phyloP scores from a whole-genome alignment of 441 rosid species.

The Kokia cookei region DNA sequence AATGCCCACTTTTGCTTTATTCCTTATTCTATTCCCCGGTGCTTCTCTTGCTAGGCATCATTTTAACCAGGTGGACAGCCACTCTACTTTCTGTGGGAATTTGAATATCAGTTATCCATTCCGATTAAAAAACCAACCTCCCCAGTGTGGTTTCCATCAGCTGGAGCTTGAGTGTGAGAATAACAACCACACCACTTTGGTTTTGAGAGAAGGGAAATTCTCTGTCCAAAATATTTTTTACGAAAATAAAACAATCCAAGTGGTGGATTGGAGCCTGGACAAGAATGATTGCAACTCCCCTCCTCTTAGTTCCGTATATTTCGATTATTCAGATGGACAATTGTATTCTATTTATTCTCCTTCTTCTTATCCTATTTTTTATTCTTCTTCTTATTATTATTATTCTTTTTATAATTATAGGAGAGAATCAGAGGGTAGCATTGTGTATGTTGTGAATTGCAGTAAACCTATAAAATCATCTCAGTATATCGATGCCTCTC shows the following conservation, averaged over 20 bases:
- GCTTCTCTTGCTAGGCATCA: not conserved
- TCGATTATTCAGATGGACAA: too few species aligned
- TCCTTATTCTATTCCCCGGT: not conserved
- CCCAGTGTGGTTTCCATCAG: not conserved
- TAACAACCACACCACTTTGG: not conserved
- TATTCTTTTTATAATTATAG: too few species aligned
- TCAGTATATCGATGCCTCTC: too few species aligned
- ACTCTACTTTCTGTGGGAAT: not conserved
- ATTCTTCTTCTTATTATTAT: too few species aligned
- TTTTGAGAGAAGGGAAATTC: not conserved
- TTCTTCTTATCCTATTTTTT: too few species aligned
- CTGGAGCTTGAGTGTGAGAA: not conserved
- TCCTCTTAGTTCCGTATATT: not conserved
- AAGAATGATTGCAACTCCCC: not conserved
- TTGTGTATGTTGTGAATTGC: too few species aligned
- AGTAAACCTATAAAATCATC: too few species aligned
- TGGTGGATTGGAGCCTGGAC: not conserved
- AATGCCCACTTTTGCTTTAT: not conserved
- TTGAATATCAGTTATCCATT: not conserved
- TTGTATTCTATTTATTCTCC: too few species aligned
- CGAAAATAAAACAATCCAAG: fast-evolving
- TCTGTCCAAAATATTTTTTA: not conserved
- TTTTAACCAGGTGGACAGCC: not conserved
- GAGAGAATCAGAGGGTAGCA: too few species aligned
- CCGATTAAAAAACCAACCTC: not conserved